A percentile compares a stretch with the other conserved stretches of the same genome.
These are phyloP conservation scores for Penicillium lividum DNA, from an alignment of 495 filamentous ascomycete species.

Conservation along the genomic window DNA sequence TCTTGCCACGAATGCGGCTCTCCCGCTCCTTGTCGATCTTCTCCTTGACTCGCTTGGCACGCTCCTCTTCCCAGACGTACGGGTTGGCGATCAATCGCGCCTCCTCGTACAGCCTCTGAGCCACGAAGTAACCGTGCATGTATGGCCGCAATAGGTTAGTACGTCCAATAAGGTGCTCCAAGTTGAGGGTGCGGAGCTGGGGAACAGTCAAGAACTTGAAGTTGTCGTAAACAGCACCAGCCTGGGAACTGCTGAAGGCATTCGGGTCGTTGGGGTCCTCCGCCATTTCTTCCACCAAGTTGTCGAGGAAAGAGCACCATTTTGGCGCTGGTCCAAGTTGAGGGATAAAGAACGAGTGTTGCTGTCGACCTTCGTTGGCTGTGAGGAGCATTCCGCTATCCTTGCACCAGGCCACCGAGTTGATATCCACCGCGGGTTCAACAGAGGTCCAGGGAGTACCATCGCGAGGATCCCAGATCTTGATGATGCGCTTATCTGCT, in stretches of 20 bases:
- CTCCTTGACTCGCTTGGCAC: slow-evolving; percentile 81
- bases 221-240: slow-evolving; percentile 88
- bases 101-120: slow-evolving; percentile 89
- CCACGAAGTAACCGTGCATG: slow-evolving; percentile 98
- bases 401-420: slow-evolving; percentile 83
- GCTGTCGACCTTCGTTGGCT: slow-evolving; percentile 89
- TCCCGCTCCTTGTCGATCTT: slow-evolving; percentile 94
- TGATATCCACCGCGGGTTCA: slow-evolving; percentile 91
- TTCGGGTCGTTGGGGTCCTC: slow-evolving; percentile 72
- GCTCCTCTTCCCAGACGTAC: slow-evolving; percentile 86
- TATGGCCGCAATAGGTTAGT: slow-evolving; percentile 87
- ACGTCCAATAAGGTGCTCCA: slow-evolving; percentile 84
- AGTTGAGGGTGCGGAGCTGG: slow-evolving; percentile 75
- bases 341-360: slow-evolving; percentile 95
- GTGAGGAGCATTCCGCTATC: slow-evolving; percentile 91
- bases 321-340: slow-evolving; percentile 87
- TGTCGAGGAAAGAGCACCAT: slow-evolving; percentile 97
- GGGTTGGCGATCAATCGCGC: slow-evolving; percentile 90
- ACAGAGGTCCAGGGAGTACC: slow-evolving; percentile 92
- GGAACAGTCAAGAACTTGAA: slow-evolving; percentile 93
- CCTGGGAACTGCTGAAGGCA: slow-evolving; percentile 52
- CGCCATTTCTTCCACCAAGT: slow-evolving; percentile 97
- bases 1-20: slow-evolving; percentile 85
- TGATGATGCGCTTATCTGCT: slow-evolving; percentile 93
- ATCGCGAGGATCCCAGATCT: slow-evolving; percentile 84